Conservation (phyloP, 75 land plant genomes). For the Selaginella moellendorffii region DNA sequence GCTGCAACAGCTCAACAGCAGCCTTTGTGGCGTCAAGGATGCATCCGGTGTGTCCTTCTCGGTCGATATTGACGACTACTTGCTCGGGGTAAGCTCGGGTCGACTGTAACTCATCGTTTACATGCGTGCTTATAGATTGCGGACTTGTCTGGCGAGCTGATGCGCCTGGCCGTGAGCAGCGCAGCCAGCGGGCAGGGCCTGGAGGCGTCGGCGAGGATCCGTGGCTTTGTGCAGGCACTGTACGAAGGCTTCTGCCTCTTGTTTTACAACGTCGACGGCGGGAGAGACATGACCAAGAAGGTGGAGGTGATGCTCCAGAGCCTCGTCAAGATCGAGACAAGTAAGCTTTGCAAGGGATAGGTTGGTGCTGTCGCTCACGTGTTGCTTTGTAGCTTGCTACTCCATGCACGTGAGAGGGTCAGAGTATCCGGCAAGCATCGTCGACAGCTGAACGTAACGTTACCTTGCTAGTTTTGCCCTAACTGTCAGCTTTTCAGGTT, state of each 20-base stretch:
- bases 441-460: no score
- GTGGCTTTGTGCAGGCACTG: constrained; percentile 55
- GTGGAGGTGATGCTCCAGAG: constrained; percentile 88
- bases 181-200: constrained; percentile 68
- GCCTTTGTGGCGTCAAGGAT: constrained; percentile 39
- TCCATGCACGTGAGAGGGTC: constrained; percentile 73
- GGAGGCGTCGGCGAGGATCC: constrained; percentile 51
- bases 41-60: constrained; percentile 41
- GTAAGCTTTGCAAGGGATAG: no score
- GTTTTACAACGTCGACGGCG: constrained; percentile 47
- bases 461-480: no score
- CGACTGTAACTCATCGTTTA: not conserved
- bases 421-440: constrained; percentile 26
- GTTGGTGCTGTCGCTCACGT: not conserved
- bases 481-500: no score
- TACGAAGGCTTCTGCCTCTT: constrained; percentile 51
- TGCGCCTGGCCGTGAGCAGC: constrained; percentile 75
- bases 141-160: constrained; percentile 87
- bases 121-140: constrained; percentile 25
- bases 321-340: constrained; percentile 64
- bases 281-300: constrained; percentile 57
- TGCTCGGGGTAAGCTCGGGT: constrained; percentile 52
- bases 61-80: constrained; percentile 57
- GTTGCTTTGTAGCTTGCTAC: constrained; percentile 43
- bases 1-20: constrained; percentile 51